Conservation (phyloP, 305 asterid species). For the Stenogyne calaminthoides region DNA sequence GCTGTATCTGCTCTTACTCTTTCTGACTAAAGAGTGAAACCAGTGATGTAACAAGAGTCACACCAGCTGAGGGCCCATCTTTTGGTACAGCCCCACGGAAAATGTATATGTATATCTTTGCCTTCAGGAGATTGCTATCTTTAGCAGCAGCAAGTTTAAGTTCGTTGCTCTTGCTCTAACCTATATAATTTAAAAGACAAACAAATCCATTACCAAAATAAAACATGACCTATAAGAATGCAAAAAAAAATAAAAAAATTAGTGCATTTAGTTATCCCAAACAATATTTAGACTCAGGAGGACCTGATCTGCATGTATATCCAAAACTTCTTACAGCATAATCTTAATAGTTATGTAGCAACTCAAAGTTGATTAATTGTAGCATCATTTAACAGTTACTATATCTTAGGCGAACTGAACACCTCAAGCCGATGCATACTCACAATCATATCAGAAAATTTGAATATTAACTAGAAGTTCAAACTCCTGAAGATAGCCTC, state of each 20-base stretch:
- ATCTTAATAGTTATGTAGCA: background rate
- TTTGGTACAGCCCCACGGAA: conserved; percentile 98
- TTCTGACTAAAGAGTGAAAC: conserved; percentile 94
- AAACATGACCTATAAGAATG: conserved; percentile 3
- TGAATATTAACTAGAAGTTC: conserved; percentile 1
- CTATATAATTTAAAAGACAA: conserved; percentile 42
- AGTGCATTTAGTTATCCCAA: conserved; percentile 6
- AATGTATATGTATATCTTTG: conserved; percentile 93
- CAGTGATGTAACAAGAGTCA: conserved; percentile 94
- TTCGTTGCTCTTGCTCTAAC: conserved; percentile 90
- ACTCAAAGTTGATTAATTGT: conserved; percentile 11
- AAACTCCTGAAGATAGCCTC: conserved; percentile 17
- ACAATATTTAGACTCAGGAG: conserved; percentile 23
- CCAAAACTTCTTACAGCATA: conserved; percentile 7
- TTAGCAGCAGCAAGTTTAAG: conserved; percentile 70
- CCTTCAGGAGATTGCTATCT: conserved; percentile 86
- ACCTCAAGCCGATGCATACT: conserved; percentile 13
- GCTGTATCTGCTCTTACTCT: conserved; percentile 97
- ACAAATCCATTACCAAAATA: conserved; percentile 23
- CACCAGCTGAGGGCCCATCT: conserved; percentile 99
- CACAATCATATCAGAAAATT: conserved; percentile 14
- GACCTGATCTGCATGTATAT: background rate
- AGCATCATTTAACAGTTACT: conserved; percentile 4
- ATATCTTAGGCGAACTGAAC: conserved; percentile 1
- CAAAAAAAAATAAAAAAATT: background rate